Conservation (phyloP, 441 rosid genomes). For the Theobroma grandiflorum region DNA sequence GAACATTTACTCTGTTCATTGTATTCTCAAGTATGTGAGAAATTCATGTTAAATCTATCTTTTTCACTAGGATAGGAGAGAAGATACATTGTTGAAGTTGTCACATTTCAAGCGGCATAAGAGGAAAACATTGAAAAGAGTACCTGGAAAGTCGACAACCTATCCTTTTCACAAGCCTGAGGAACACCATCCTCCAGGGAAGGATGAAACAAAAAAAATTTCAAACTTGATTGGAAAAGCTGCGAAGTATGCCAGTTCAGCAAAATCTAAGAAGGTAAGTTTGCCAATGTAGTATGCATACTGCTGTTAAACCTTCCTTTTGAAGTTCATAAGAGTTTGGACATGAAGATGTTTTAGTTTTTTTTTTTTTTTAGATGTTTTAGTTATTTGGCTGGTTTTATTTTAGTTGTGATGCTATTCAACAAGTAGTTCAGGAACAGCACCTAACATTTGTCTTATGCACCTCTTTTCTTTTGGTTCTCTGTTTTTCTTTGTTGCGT, state of each 20-base stretch:
- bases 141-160: conserved; percentile 67
- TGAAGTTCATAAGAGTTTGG: conserved; percentile 4
- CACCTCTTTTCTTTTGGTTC: background rate
- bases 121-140: conserved; percentile 81
- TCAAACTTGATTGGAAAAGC: conserved; percentile 92
- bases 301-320: conserved; percentile 12
- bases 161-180: conserved; percentile 97
- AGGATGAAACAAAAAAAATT: conserved; percentile 87
- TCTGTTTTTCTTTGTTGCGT: conserved; percentile 15
- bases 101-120: conserved; percentile 91
- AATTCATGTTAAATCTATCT: conserved; percentile 28
- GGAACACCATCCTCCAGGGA: conserved; percentile 92
- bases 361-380: no score
- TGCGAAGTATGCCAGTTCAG: conserved; percentile 82
- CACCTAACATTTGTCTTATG: conserved; percentile 3
- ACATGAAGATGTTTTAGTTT: background rate
- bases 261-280: conserved; percentile 87
- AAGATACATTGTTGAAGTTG: conserved; percentile 87
- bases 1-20: background rate
- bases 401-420: background rate
- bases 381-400: background rate
- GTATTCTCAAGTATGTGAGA: conserved; percentile 15
- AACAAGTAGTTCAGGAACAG: background rate
- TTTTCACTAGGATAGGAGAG: conserved; percentile 90
- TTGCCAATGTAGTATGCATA: conserved; percentile 13